Conservation (phyloP, 805 yeast species). For the Candida palmyrensis region DNA sequence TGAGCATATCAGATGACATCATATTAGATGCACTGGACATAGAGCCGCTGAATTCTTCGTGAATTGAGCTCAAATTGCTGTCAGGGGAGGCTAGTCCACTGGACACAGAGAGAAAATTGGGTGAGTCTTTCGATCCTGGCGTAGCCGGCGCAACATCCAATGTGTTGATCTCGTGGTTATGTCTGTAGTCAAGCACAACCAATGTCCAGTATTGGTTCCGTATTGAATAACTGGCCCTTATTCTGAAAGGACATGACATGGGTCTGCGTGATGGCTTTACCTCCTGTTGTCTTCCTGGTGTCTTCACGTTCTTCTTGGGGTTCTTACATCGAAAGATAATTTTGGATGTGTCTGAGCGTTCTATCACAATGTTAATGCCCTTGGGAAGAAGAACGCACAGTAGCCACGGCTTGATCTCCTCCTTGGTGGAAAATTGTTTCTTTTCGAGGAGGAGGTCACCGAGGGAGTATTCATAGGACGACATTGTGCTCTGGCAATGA, state of each 20-base stretch:
- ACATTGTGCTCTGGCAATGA: too few species aligned
- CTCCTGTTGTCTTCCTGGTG: too few species aligned
- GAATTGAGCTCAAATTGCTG: neutral
- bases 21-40: neutral
- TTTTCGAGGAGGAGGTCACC: conserved; percentile 17
- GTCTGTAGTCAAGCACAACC: conserved; percentile 55
- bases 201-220: conserved; percentile 53
- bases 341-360: conserved; percentile 55
- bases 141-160: neutral
- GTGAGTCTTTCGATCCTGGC: neutral
- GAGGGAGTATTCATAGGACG: conserved; percentile 15
- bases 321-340: conserved; percentile 57
- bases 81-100: neutral
- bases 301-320: conserved; percentile 10
- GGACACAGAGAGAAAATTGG: neutral
- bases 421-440: conserved; percentile 28
- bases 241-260: conserved; percentile 56
- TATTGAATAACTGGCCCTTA: conserved; percentile 56
- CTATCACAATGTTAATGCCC: conserved; percentile 56
- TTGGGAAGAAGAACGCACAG: conserved; percentile 41
- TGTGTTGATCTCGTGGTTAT: conserved; percentile 47
- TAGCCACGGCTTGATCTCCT: conserved; percentile 60
- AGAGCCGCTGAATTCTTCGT: neutral
- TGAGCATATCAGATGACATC: too few species aligned
- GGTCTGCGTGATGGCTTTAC: conserved; percentile 14